These are phyloP conservation scores for Pseudonitzschia multiseries DNA, from an alignment of 108 stramenopile species.

Conservation along the genomic window DNA sequence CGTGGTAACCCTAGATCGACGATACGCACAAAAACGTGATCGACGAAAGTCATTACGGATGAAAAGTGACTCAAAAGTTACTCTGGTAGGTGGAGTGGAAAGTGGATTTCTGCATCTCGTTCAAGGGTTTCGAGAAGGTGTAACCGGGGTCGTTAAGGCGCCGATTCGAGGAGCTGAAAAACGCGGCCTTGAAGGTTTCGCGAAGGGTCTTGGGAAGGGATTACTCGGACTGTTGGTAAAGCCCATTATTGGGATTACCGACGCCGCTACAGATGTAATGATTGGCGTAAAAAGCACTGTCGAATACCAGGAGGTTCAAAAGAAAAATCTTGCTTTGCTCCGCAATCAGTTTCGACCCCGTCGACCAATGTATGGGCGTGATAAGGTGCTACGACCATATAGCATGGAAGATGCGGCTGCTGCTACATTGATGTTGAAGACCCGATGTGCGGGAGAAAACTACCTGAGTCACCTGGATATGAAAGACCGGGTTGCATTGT, in stretches of 20 bases:
- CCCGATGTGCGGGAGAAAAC: constrained; percentile 61
- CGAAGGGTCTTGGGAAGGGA: constrained; percentile 81
- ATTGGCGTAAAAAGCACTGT: constrained; percentile 78
- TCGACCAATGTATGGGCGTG: constrained; percentile 69
- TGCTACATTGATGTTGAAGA: constrained; percentile 55
- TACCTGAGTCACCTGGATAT: constrained; percentile 73
- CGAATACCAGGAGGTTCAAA: constrained; percentile 39
- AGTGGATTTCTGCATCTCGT: constrained; percentile 70
- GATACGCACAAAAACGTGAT: constrained; percentile 82
- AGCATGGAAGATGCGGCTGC: constrained; percentile 68
- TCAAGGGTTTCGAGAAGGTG: constrained; percentile 78
- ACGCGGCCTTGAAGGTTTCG: constrained; percentile 81
- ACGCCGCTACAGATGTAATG: constrained; percentile 88
- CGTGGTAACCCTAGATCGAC: constrained; percentile 80
- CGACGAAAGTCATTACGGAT: constrained; percentile 37
- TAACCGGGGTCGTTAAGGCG: constrained; percentile 72
- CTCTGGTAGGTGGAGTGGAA: constrained; percentile 67
- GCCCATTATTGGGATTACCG: constrained; percentile 90
- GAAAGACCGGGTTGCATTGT: constrained; percentile 56
- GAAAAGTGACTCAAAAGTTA: constrained; percentile 38
- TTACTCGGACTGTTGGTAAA: constrained; percentile 87
- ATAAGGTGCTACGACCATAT: constrained; percentile 56
- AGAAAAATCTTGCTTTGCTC: constrained; percentile 16
- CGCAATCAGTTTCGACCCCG: constrained; percentile 57
- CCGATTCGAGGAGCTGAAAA: constrained; percentile 84